These are phyloP conservation scores for Rickenella mellea DNA, from an alignment of 768 basidiomycete genomes.

Conservation along the genomic window DNA sequence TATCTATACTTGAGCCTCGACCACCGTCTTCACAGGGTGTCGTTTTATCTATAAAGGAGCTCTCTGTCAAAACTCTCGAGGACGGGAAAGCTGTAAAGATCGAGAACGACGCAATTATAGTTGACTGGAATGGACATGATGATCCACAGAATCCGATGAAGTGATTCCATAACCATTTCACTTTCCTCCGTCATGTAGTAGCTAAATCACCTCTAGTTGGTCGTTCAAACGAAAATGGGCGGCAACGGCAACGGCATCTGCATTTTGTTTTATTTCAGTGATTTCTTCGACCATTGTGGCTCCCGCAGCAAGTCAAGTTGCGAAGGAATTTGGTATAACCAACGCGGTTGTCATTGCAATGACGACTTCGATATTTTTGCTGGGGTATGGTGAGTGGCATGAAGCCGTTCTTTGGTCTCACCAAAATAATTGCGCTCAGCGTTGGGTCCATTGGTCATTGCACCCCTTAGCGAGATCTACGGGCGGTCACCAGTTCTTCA, in stretches of 20 bases:
- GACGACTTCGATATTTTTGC: not conserved
- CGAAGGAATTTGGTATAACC: constrained; percentile 1
- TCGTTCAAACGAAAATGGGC: not conserved
- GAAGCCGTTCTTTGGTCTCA: not conserved
- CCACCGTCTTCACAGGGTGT: no score
- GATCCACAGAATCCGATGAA: constrained; percentile 1
- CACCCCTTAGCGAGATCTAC: constrained; percentile 25
- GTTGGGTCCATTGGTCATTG: constrained; percentile 23
- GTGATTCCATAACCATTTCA: not conserved
- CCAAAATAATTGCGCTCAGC: constrained; percentile 1
- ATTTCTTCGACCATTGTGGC: constrained; percentile 2
- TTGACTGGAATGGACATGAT: constrained; percentile 4
- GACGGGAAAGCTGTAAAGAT: no score
- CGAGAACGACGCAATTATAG: no score
- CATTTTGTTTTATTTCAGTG: constrained; percentile 2
- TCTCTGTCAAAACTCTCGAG: no score
- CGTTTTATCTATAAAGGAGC: no score
- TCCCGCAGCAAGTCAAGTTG: constrained; percentile 2
- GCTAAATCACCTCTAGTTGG: not conserved
- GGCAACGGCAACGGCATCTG: not conserved
- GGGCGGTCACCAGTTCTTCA: constrained; percentile 29
- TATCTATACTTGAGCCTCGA: no score
- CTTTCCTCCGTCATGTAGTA: not conserved
- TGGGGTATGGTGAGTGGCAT: not conserved
- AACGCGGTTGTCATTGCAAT: not conserved